Evolutionary conservation across 768 basidiomycete species (phyloP).

Genomic region (Cystofilobasidium macerans): DNA sequence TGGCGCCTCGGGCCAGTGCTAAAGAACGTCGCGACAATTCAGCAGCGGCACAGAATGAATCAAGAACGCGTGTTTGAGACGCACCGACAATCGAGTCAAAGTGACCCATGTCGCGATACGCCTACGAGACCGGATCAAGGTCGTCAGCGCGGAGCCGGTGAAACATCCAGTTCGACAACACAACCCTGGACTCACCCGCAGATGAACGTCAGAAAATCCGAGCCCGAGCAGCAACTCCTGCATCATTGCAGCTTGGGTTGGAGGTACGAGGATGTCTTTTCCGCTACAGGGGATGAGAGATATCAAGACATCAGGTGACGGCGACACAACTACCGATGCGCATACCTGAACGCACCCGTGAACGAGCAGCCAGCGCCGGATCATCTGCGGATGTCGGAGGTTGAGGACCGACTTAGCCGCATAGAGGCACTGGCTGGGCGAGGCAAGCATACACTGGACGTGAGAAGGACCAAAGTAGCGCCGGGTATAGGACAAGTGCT

Average conservation of each 20-base stretch:
- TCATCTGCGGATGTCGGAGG: neutral
- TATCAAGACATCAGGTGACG: neutral
- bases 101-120: neutral
- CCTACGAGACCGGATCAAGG: neutral
- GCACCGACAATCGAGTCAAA: neutral
- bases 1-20: neutral
- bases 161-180: neutral
- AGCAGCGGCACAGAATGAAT: neutral
- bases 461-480: conserved; percentile 20
- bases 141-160: neutral
- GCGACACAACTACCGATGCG: too few species aligned
- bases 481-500: conserved; percentile 16
- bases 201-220: conserved; percentile 4
- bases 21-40: neutral
- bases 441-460: conserved; percentile 19
- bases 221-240: conserved; percentile 15
- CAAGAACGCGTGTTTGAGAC: neutral
- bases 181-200: neutral
- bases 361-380: conserved; percentile 12
- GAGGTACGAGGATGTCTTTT: conserved; percentile 12
- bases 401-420: conserved; percentile 19
- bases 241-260: conserved; percentile 8
- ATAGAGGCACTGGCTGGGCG: conserved; percentile 9
- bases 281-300: neutral
- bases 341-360: conserved; percentile 8